Evolutionary conservation across 805 yeast species (phyloP).

Genomic region (Kluyveromyces nonfermentans): DNA sequence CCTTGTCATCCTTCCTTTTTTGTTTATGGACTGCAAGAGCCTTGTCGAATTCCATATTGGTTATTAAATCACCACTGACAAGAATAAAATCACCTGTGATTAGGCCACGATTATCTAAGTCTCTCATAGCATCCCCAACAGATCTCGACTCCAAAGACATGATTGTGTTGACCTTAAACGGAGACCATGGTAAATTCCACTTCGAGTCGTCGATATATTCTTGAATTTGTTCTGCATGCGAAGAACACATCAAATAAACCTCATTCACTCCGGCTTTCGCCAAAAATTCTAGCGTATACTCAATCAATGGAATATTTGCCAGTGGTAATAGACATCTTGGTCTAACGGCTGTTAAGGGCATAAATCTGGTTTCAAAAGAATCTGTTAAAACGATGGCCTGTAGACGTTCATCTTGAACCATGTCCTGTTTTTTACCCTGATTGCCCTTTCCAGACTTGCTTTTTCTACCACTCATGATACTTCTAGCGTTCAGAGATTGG

Average conservation of each 20-base stretch:
- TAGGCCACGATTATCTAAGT: slow-evolving; percentile 81
- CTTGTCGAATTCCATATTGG: slow-evolving; percentile 73
- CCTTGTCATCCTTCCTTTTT: slow-evolving; percentile 67
- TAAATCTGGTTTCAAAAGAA: slow-evolving; percentile 83
- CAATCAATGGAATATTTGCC: slow-evolving; percentile 88
- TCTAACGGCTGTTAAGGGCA: slow-evolving; percentile 77
- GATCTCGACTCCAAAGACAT: slow-evolving; percentile 80
- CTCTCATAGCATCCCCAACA: slow-evolving; percentile 97
- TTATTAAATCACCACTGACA: slow-evolving; percentile 92
- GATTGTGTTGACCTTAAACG: slow-evolving; percentile 71
- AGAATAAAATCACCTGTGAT: slow-evolving; percentile 84
- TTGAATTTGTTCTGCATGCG: slow-evolving; percentile 85
- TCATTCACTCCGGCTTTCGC: slow-evolving; percentile 87
- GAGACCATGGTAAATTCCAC: slow-evolving; percentile 63
- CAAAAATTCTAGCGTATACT: slow-evolving; percentile 87
- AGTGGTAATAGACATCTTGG: slow-evolving; percentile 91
- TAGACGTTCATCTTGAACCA: slow-evolving; percentile 59
- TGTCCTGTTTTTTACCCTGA: slow-evolving; percentile 40
- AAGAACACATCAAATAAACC: slow-evolving; percentile 80
- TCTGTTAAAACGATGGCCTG: slow-evolving; percentile 95
- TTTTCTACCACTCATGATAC: slow-evolving; percentile 22
- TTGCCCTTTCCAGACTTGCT: slow-evolving; percentile 9
- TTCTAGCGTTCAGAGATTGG: neutral
- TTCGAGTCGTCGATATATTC: slow-evolving; percentile 66
- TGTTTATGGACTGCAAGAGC: slow-evolving; percentile 65